Evolutionary conservation across 306 rosid species (phyloP), one percentile per base, ranked within the genome.

Genomic region (Quercus engelmannii): DNA sequence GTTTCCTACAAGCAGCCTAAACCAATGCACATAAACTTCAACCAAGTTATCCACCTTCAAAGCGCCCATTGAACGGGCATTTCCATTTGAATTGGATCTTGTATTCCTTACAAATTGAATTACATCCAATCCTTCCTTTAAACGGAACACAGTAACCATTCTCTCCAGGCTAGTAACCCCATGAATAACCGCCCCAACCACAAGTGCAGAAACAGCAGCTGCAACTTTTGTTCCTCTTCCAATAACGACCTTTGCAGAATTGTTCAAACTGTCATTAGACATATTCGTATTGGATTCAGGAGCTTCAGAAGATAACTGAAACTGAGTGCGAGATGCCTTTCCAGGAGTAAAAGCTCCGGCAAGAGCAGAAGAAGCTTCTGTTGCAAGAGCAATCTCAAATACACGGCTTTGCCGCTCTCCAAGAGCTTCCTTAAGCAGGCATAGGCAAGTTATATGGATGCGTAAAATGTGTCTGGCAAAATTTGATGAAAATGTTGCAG

Each of bases 401-500:
- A 91, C 98, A 83, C 97, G 93, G 84, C 88, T 91, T 85, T 95
- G 99, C 64, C 98, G 97, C 79, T 93, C 99, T 79, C 99, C 99
- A 71, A 95, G 90, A 30, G 97, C 98, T 85, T 93, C 99, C 92
- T 91, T 95, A 75, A 95, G 99, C 78, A 95, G 89, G 87, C 90
- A 82, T 55, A 95, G 84, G 84, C 99, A 93, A 70, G 85, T 89
- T 81, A 91, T 76, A 82, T 93, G 91, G 87, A 91, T 88, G 61
- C 88, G 91, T 68, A 95, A 80, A 72, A 93, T 84, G 85, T 91
- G 93, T 54, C 88, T 88, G 18, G 96, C 94, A 80, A 76, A 76
- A 79, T 82, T 90, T 85, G 91, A 64, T 30, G 89, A 84, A 83
- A 84, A 89, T 46, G 96, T 30, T 23, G 92, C 71, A 51, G 87